Conservation (phyloP, 345 rosid species). For the Mercurialis annua region DNA sequence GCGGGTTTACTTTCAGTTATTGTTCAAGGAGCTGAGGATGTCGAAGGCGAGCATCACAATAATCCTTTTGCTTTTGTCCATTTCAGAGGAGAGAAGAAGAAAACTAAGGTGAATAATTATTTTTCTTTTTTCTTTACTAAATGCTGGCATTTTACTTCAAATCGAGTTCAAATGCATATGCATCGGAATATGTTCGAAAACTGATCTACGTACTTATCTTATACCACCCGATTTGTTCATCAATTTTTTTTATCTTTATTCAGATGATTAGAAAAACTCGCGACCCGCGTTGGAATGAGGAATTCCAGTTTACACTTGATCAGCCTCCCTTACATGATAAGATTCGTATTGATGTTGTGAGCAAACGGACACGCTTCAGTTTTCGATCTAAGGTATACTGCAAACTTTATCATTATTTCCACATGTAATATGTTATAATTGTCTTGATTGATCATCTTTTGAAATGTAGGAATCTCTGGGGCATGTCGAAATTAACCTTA, state of each 20-base stretch:
- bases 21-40: constrained; percentile 62
- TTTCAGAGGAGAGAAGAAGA: constrained; percentile 66
- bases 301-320: constrained; percentile 60
- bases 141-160: too few species aligned
- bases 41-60: constrained; percentile 56
- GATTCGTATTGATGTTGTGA: constrained; percentile 53
- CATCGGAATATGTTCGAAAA: too few species aligned
- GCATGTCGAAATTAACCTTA: constrained; percentile 61
- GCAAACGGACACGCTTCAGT: constrained; percentile 51
- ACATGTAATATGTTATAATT: neutral
- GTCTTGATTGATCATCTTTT: neutral
- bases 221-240: neutral
- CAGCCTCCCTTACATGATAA: constrained; percentile 61
- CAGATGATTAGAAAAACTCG: constrained; percentile 58
- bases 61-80: constrained; percentile 63
- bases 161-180: too few species aligned
- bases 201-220: too few species aligned
- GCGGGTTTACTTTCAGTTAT: constrained; percentile 64
- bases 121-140: neutral
- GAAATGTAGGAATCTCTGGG: constrained; percentile 63
- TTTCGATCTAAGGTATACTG: constrained; percentile 61
- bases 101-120: constrained; percentile 52
- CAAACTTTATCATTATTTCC: neutral
- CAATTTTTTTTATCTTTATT: neutral
- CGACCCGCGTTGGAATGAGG: constrained; percentile 68